Evolutionary conservation across 2,329 filamentous ascomycete genomes (phyloP), one percentile per base, ranked within the genome.

Genomic region (Magnaporthiopsis poae): DNA sequence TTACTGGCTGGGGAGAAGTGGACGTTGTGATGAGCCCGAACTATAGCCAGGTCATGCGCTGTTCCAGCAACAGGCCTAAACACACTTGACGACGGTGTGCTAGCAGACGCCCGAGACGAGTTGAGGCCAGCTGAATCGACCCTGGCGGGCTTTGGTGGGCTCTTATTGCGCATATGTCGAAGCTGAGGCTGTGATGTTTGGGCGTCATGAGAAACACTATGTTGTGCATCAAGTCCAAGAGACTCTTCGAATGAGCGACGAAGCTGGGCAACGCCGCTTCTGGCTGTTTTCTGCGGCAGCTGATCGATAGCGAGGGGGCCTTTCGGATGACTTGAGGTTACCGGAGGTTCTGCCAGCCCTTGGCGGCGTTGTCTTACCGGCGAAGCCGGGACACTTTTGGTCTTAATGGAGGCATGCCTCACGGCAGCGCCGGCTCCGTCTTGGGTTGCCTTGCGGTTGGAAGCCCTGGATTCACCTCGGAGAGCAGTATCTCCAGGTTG

Each of bases 1-100:
- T 56, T 33, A 8, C 29, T 31, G 52, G 29, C 52, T n/a, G 63
- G 59, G 60, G 61, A 33, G 61, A 62, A 62, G 61, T 39, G 61
- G 15, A 36, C 61, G 21, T 36, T 62, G 13, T 29, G 29, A n/a
- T 62, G 61, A 1, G 61, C 13, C 13, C 61, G 12, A 33, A 29
- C 21, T 25, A 56, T 25, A 9, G 46, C 46, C 8, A 56, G 21
- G 21, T 25, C 46, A 56, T 25, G 46, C 46, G 2, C 46, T 0
- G 46, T 39, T n/a, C 7, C 35, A 12, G 33, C 25, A 39, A 46
- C 15, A 63, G 18, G 35, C 35, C 1, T 63, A 18, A 27, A 25
- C n/a, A 63, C 35, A 25, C 27, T 25, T 8, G 12, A n/a, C 13
- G 35, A 21, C 29, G 8, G 35, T 15, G 27, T 15, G 13, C 35